Evolutionary conservation across 352 stramenopile species (phyloP), one percentile per base, ranked within the genome.

Genomic region (Phytophthora rubi): DNA sequence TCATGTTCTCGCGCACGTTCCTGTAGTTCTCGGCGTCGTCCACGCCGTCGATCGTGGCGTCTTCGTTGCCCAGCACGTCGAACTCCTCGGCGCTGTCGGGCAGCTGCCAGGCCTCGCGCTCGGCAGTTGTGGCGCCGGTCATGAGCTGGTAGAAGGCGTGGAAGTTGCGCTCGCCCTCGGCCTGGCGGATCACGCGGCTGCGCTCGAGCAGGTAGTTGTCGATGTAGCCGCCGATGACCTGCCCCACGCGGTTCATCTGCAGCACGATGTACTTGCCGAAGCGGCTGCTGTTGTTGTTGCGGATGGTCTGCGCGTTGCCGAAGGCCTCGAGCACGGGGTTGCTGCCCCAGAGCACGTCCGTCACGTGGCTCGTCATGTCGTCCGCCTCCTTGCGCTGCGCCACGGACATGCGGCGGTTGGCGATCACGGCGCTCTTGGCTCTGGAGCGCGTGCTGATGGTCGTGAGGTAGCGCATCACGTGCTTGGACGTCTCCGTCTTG

Each of bases 401-500:
- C 53, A 92, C 72, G 58, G 86, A 94, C 83, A 94, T 89, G 66
- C 85, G 84, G 53, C 86, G 86, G 59, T 90, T 91, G 8, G 85
- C 85, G 44, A 93, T 90, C 48, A 89, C 85, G 0, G 83, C 83
- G 53, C 75, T 89, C 71, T 89, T 89, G 66, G 83, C 81, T 37
- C 86, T 75, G 32, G 71, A 86, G 67, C 86, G 82, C 54, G 85
- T 93, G 48, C 80, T 89, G 71, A 95, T 86, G 63, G 85, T 91
- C 28, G 94, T 97, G 28, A 99, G 82, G 73, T 98, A 98, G 44
- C 95, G 89, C 87, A 99, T 95, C 16, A 98, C 91, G 82, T 98
- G 95, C 82, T 99, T 99, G 68, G 96, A 98, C 47, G 94, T 98
- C 71, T 98, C 94, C 0, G 95, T 98, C 84, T 98, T 98, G 54